Base-by-base conservation (phyloP, 2,329 filamentous ascomycete species). In the Zymoseptoria brevis region DNA sequence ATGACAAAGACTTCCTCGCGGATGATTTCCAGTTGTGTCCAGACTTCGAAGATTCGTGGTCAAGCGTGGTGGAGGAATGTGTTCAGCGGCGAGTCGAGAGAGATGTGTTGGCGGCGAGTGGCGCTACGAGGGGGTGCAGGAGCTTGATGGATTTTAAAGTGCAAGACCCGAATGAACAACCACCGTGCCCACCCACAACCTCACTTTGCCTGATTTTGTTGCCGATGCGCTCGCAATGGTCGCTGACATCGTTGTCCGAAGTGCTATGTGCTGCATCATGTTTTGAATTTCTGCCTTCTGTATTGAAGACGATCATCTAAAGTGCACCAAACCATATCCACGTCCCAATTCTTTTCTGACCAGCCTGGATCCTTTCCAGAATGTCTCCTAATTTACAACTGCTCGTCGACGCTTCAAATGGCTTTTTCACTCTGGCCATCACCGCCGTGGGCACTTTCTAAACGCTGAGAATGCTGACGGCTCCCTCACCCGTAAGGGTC, bases 401-500 rank as follows among this genome's bases (percentile, higher is more conserved):
- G 57, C 55, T 51, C 11, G 19, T 35, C 56, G 35, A 13, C 16
- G 13, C 13, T n/a, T 13, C 35, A 7, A 24, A 22, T 51, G 35
- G 58, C 21, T 24, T 30, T 13, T 13, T 51, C 48, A 59, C 24
- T 30, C 11, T 7, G 35, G 35, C 35, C 35, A 52, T 52, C 50
- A 26, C 50, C 9, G 19, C 50, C 13, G 24, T 52, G 19, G 50
- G 19, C 35, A 45, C 35, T 45, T n/a, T 45, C 35, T 53, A 69
- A 22, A 63, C 60, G 57, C 66, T 80, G 64, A 96, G 77, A 64
- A 94, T 81, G 60, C 83, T 89, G 56, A 97, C 75, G 52, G 85
- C 83, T 16, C 93, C 93, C 54, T 92, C 87, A 16, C 77, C 79
- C 68, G 88, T 89, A 63, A 96, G 80, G 19, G 87, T 82, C 55